Evolutionary conservation across 1,284 basidiomycete genomes (phyloP).

Genomic region (Moniliophthora roreri): DNA sequence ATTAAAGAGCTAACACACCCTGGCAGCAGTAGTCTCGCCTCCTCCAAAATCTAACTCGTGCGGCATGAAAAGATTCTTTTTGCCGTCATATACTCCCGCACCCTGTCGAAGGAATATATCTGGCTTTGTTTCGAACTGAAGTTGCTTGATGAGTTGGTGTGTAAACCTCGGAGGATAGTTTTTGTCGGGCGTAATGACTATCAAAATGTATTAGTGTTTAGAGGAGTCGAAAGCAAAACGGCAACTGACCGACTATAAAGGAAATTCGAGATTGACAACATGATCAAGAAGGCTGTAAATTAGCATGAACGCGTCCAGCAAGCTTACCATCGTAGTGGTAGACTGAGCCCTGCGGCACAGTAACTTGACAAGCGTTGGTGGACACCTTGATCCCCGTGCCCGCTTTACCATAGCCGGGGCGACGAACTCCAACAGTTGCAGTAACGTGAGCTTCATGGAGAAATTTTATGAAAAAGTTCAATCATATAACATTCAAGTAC

Average conservation of each 20-base stretch:
- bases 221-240: no score
- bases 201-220: background rate
- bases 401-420: conserved; percentile 34
- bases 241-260: conserved; percentile 1
- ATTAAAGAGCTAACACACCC: conserved; percentile 2
- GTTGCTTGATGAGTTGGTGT: background rate
- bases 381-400: conserved; percentile 32
- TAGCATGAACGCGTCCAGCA: background rate
- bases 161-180: background rate
- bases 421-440: conserved; percentile 40
- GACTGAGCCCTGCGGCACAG: conserved; percentile 36
- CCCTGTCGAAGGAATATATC: background rate
- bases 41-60: conserved; percentile 32
- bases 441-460: conserved; percentile 17
- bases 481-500: background rate
- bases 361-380: conserved; percentile 40
- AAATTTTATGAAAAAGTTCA: background rate
- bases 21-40: conserved; percentile 15
- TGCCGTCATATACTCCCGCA: background rate
- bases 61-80: background rate
- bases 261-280: no score
- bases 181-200: conserved; percentile 21
- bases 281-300: background rate
- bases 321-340: conserved; percentile 50
- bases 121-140: background rate